Conservation (phyloP, 257 asterid species). For the Solanum pinnatisectum region DNA sequence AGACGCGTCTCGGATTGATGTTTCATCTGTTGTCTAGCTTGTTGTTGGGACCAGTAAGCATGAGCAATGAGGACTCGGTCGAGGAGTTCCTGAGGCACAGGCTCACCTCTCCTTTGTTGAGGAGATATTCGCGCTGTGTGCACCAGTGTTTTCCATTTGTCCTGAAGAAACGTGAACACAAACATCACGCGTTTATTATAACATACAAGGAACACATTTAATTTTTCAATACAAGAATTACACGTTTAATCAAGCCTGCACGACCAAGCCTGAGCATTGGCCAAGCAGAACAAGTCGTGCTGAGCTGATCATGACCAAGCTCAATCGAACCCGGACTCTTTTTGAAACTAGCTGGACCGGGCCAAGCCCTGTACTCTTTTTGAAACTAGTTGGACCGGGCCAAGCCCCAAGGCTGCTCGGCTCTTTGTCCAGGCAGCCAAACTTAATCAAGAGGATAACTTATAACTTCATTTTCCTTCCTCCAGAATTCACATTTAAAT, state of each 20-base stretch:
- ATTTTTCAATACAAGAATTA: not conserved
- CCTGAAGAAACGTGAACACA: not conserved
- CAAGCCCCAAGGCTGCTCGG: not conserved
- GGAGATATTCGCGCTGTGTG: conserved; percentile 21
- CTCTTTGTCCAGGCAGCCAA: not conserved
- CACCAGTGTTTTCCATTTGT: conserved; percentile 21
- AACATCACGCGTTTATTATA: not conserved
- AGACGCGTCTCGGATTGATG: conserved; percentile 6
- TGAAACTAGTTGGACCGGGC: not conserved
- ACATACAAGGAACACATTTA: not conserved
- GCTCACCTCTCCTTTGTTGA: conserved; percentile 21
- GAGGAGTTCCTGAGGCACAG: conserved; percentile 18
- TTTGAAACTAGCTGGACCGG: not conserved
- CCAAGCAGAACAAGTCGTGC: not conserved
- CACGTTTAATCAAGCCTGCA: not conserved
- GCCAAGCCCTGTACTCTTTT: not conserved
- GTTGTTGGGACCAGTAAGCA: conserved; percentile 16
- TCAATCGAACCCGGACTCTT: not conserved
- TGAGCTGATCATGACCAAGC: not conserved
- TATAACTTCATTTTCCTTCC: not conserved
- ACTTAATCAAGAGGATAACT: not conserved
- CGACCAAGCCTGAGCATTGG: not conserved
- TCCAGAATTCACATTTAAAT: not conserved
- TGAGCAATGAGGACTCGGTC: conserved; percentile 16
- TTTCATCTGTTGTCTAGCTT: conserved; percentile 15